Conservation (phyloP, 1,284 basidiomycete species). For the Pyrrhoderma noxium region DNA sequence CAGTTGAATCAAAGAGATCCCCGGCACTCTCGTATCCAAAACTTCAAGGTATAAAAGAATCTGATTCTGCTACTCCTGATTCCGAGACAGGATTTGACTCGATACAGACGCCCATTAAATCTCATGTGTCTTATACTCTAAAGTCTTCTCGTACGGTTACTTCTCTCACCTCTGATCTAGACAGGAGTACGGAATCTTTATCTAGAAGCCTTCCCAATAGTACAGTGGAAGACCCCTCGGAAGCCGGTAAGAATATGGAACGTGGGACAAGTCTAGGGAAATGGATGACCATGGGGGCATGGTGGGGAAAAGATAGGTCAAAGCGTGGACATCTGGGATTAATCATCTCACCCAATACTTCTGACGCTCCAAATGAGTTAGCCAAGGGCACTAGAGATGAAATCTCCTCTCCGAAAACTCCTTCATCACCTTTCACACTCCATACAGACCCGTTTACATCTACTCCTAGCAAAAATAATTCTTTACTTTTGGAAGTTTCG, state of each 20-base stretch:
- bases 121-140: no score
- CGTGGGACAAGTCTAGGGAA: constrained; percentile 42
- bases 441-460: no score
- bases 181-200: constrained; percentile 3
- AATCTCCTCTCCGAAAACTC: constrained; percentile 12
- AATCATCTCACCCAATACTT: not conserved
- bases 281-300: constrained; percentile 54
- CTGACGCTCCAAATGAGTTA: no score
- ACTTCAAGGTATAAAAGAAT: not conserved
- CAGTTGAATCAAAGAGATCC: not conserved
- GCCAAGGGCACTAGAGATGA: no score
- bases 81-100: no score
- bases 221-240: not conserved
- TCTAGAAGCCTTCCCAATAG: constrained; percentile 16
- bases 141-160: no score
- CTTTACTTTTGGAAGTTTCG: no score
- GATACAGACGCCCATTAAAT: no score
- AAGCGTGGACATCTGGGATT: constrained; percentile 21
- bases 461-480: constrained; percentile 5
- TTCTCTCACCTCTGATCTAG: no score
- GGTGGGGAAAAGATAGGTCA: constrained; percentile 42
- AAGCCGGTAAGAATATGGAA: not conserved
- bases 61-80: not conserved
- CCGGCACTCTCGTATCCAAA: not conserved
- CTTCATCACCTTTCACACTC: no score